Base-by-base conservation (phyloP, 2,329 filamentous ascomycete species). In the Dothiorella sarmentorum region DNA sequence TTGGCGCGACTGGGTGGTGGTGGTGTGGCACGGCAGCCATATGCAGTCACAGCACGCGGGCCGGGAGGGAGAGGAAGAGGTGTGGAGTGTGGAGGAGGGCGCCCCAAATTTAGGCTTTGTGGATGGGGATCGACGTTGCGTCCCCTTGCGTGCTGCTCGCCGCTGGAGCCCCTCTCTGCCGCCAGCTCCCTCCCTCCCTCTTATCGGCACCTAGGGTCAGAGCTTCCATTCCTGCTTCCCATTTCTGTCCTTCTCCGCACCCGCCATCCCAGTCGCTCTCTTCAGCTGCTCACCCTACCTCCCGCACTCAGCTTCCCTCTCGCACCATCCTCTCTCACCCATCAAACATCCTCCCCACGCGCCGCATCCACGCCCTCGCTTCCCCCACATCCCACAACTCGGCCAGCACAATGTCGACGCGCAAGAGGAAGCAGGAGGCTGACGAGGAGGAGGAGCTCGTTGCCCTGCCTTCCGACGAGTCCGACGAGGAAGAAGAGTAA, bases 351-450 rank as follows among this genome's bases (percentile, higher is more conserved):
- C 27, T 38, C 33, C 15, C 17, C 35, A n/a, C 55, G 55, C 55
- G 40, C 55, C 38, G 17, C 20, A 15, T 17, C 29, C 42, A 27
- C 31, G 29, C 29, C 17, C 29, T 37, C n/a, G 20, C 43, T 15
- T 18, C 40, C 4, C 18, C 20, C 42, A 22, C 22, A 18, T n/a
- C 31, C 31, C 42, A 22, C 22, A 9, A n/a, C 15, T 20, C 20
- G 20, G 5, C n/a, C 37, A 18, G 18, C 22, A 53, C 11, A 40
- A 59, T 59, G 57, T 59, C 57, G 42, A 59, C 57, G 27, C 57
- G 57, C 57, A 59, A 59, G 57, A 59, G 57, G 57, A 59, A 59
- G 57, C 57, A 59, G 42, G 57, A 59, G n/a, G 57, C 57, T 20
- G 57, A 59, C 20, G 57, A 59, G 27, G 57, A 59, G 27, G 57